These are phyloP conservation scores for Auricularia auricula-judae DNA, from an alignment of 768 basidiomycete species.

Conservation along the genomic window DNA sequence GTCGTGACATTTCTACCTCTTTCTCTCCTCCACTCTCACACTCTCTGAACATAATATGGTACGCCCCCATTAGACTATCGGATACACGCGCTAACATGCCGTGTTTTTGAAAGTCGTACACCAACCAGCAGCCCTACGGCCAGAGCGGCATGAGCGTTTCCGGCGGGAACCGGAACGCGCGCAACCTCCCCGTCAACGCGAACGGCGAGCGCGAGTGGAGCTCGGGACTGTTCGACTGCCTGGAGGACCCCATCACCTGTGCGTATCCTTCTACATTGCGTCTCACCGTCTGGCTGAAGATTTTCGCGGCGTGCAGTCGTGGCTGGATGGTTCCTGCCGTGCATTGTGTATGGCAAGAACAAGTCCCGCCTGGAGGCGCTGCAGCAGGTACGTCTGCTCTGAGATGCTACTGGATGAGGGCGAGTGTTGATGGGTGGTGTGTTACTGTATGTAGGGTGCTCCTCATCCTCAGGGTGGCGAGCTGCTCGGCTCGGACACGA, in stretches of 20 bases:
- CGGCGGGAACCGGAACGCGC: conserved; percentile 16
- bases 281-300: background rate
- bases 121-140: conserved; percentile 4
- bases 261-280: conserved; percentile 2
- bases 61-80: no score
- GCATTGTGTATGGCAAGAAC: conserved; percentile 29
- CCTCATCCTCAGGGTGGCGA: conserved; percentile 29
- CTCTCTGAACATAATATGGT: no score
- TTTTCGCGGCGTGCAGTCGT: conserved; percentile 17
- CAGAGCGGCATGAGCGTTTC: conserved; percentile 5
- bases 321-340: conserved; percentile 30
- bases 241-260: conserved; percentile 16
- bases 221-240: conserved; percentile 16
- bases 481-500: conserved; percentile 25
- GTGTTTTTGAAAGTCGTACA: background rate
- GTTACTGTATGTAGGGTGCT: conserved; percentile 14
- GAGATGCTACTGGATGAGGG: background rate
- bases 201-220: conserved; percentile 26
- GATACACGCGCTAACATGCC: no score
- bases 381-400: conserved; percentile 2
- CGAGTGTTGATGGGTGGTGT: background rate
- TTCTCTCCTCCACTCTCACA: no score
- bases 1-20: no score
- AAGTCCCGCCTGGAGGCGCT: conserved; percentile 32
- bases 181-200: conserved; percentile 14